Evolutionary conservation across 73 alveolate species (phyloP).

Genomic region (Paramecium pentaurelia): DNA sequence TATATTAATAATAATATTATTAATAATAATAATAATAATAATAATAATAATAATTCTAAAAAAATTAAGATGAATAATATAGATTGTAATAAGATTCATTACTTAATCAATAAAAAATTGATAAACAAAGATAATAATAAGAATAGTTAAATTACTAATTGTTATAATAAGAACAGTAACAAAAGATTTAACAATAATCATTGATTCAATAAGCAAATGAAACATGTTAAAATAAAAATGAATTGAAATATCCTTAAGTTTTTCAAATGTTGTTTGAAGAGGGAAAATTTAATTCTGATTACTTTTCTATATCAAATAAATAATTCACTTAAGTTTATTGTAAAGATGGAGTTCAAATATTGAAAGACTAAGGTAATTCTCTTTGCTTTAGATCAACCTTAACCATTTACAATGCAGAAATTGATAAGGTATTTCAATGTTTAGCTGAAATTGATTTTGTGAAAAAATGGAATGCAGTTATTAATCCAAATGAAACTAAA

Average conservation of each 20-base stretch:
- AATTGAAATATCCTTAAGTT: background rate
- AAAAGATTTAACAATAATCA: background rate
- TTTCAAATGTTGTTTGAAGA: background rate
- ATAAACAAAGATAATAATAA: background rate
- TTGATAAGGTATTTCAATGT: slow-evolving; percentile 6
- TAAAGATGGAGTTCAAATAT: background rate
- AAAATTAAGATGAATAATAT: background rate
- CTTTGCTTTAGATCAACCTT: background rate
- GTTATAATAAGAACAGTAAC: background rate
- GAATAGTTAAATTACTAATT: background rate
- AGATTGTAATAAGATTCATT: background rate
- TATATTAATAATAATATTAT: background rate
- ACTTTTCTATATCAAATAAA: background rate
- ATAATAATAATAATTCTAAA: background rate
- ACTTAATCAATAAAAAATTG: background rate
- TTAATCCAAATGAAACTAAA: slow-evolving; percentile 18
- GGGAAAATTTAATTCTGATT: background rate
- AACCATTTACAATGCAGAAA: background rate
- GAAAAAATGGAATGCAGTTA: slow-evolving; percentile 39
- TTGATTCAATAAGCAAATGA: background rate
- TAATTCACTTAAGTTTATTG: background rate
- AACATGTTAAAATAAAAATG: background rate
- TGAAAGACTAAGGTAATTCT: background rate
- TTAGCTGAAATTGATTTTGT: slow-evolving; percentile 29
- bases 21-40: background rate